These are phyloP conservation scores for Penicillium sp. DNA, from an alignment of 2,329 filamentous ascomycete species.

Conservation along the genomic window DNA sequence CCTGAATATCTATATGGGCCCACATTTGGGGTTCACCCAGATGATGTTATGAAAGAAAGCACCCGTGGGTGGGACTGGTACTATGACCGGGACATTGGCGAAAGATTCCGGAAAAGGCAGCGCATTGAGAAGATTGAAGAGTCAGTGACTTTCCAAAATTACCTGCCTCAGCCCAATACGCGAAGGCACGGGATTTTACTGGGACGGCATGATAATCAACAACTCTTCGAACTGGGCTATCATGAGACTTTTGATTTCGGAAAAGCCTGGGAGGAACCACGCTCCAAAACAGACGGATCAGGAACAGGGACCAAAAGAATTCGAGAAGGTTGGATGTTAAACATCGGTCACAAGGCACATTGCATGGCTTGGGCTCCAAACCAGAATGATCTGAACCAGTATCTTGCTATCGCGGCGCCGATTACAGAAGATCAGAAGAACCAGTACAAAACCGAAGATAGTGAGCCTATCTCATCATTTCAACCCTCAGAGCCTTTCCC, in stretches of 20 bases:
- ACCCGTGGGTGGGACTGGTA: constrained; percentile 55
- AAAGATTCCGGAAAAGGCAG: constrained; percentile 45
- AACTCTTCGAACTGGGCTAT: constrained; percentile 41
- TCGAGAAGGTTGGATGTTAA: constrained; percentile 54
- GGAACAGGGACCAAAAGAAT: constrained; percentile 22
- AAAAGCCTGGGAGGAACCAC: constrained; percentile 40
- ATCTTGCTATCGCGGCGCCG: constrained; percentile 52
- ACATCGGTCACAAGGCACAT: constrained; percentile 54
- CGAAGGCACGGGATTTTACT: constrained; percentile 48
- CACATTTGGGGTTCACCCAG: constrained; percentile 45
- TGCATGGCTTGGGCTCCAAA: constrained; percentile 50
- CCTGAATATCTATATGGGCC: constrained; percentile 39
- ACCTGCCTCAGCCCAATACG: constrained; percentile 38
- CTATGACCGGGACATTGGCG: constrained; percentile 39
- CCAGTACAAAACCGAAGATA: constrained; percentile 26
- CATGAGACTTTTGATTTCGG: constrained; percentile 46
- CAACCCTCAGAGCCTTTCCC: constrained; percentile 48
- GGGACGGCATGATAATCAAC: constrained; percentile 49
- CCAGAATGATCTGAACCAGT: constrained; percentile 49
- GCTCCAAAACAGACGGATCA: constrained; percentile 5
- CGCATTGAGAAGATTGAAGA: constrained; percentile 32
- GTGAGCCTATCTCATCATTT: constrained; percentile 49
- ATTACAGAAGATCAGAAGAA: constrained; percentile 38
- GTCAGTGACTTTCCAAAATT: constrained; percentile 38
- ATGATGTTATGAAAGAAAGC: constrained; percentile 45